These are phyloP conservation scores for Nadsonia fulvescens DNA, from an alignment of 805 yeast species.

Conservation along the genomic window DNA sequence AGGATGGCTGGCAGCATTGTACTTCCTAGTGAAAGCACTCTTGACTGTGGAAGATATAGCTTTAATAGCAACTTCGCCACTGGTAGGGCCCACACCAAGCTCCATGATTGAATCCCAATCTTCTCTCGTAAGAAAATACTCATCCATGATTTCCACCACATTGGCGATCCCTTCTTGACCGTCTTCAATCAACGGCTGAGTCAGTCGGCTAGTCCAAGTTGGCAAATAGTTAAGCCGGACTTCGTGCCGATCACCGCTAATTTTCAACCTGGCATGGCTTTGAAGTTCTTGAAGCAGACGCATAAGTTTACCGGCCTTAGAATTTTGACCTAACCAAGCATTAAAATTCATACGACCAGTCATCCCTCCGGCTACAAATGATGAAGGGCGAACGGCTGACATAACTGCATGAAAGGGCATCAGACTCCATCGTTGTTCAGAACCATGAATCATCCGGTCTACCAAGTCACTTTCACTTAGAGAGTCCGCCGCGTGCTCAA, in stretches of 20 bases:
- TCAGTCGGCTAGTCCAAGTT: conserved; percentile 34
- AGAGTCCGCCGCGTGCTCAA: conserved; percentile 68
- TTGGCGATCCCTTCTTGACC: conserved; percentile 49
- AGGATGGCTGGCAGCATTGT: conserved; percentile 66
- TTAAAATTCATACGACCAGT: conserved; percentile 62
- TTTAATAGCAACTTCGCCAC: conserved; percentile 31
- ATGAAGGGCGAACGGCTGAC: conserved; percentile 71
- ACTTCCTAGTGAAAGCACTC: conserved; percentile 70
- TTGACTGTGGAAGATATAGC: conserved; percentile 62
- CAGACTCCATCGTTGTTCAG: conserved; percentile 88
- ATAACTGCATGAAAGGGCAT: conserved; percentile 79
- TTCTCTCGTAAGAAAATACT: conserved; percentile 69
- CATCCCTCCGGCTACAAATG: conserved; percentile 38
- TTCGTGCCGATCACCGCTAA: conserved; percentile 58
- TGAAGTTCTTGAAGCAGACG: conserved; percentile 75
- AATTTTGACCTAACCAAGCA: conserved; percentile 77
- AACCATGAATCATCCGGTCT: conserved; percentile 65
- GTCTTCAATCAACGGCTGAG: conserved; percentile 35
- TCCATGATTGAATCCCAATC: conserved; percentile 87
- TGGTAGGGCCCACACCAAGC: conserved; percentile 47
- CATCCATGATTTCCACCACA: conserved; percentile 61
- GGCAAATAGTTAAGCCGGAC: conserved; percentile 66
- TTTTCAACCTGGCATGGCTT: conserved; percentile 65
- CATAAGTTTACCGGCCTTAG: conserved; percentile 60
- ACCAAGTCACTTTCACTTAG: conserved; percentile 75